These are phyloP conservation scores for Alternaria ventricosa DNA, from an alignment of 2,329 filamentous ascomycete species.

Conservation along the genomic window DNA sequence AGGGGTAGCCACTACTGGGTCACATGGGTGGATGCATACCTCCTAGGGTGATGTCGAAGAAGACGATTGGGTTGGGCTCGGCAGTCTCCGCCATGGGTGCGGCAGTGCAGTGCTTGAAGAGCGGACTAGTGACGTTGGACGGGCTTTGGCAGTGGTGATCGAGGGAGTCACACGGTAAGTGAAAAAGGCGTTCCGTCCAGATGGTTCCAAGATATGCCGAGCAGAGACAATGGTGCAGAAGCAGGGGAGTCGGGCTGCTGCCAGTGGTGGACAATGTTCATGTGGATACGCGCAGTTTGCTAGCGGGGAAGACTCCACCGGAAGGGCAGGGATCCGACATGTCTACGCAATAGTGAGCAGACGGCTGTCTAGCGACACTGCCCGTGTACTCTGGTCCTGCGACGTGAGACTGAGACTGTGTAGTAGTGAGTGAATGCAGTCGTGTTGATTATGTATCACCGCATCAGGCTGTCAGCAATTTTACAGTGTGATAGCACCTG, in stretches of 20 bases:
- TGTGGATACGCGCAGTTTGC: constrained; percentile 2
- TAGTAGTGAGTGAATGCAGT: neutral
- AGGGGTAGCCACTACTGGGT: constrained; percentile 9
- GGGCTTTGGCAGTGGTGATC: constrained; percentile 12
- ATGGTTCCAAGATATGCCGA: neutral
- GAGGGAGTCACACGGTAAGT: neutral
- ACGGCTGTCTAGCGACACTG: neutral
- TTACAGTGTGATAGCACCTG: constrained; percentile 2
- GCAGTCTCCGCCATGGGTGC: constrained; percentile 44
- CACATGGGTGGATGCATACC: constrained; percentile 58
- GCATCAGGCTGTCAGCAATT: constrained; percentile 6
- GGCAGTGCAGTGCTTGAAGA: constrained; percentile 32
- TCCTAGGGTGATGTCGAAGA: constrained; percentile 81
- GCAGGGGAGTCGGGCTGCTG: constrained; percentile 14
- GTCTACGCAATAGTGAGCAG: neutral
- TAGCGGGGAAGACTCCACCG: constrained; percentile 24
- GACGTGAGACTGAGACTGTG: neutral
- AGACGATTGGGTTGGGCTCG: constrained; percentile 62
- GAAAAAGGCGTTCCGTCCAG: neutral
- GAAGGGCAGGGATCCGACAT: constrained; percentile 3
- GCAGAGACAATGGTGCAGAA: constrained; percentile 9
- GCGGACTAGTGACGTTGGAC: constrained; percentile 6
- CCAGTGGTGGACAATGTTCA: constrained; percentile 8
- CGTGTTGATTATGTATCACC: constrained; percentile 1
- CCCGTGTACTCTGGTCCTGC: neutral